Percentiles rank a stretch among this genome's conserved stretches.
These are phyloP conservation scores for Metschnikowia lochheadii DNA, from an alignment of 805 yeast genomes.

Conservation along the genomic window DNA sequence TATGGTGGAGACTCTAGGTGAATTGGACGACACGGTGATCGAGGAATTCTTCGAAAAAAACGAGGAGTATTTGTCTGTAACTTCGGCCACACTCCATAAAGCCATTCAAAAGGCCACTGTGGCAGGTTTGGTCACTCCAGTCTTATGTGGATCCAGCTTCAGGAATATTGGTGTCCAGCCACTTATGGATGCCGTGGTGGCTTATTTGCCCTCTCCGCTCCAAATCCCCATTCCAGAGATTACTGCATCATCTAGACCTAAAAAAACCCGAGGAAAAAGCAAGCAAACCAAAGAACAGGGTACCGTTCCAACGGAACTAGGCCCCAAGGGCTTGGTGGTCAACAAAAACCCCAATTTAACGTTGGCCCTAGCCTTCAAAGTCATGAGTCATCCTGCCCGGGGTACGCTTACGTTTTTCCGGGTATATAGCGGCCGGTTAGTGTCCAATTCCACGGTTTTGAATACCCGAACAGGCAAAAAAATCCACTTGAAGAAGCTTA, in stretches of 20 bases:
- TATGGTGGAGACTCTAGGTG: slow-evolving; percentile 78
- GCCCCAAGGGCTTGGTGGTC: slow-evolving; percentile 47
- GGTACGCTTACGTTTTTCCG: slow-evolving; percentile 84
- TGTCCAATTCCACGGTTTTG: slow-evolving; percentile 55
- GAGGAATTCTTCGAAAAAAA: slow-evolving; percentile 68
- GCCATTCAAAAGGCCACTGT: slow-evolving; percentile 68
- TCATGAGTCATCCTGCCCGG: slow-evolving; percentile 75
- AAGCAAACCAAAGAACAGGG: slow-evolving; percentile 12
- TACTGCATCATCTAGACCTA: slow-evolving; percentile 15
- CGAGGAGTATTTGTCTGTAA: slow-evolving; percentile 68
- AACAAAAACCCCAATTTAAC: slow-evolving; percentile 58
- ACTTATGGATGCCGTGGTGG: slow-evolving; percentile 61
- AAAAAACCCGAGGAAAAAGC: slow-evolving; percentile 17
- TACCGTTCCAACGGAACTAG: slow-evolving; percentile 33
- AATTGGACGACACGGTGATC: slow-evolving; percentile 71
- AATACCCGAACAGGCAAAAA: slow-evolving; percentile 69
- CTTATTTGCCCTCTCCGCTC: slow-evolving; percentile 77
- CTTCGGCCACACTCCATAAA: slow-evolving; percentile 46
- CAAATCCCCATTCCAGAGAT: slow-evolving; percentile 60
- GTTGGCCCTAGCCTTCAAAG: slow-evolving; percentile 87
- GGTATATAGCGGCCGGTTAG: slow-evolving; percentile 78
- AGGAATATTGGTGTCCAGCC: slow-evolving; percentile 94
- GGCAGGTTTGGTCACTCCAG: slow-evolving; percentile 59
- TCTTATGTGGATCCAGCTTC: slow-evolving; percentile 90
- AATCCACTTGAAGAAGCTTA: slow-evolving; percentile 61